Conservation (phyloP, 768 basidiomycete genomes). For the Auricularia sp. region DNA sequence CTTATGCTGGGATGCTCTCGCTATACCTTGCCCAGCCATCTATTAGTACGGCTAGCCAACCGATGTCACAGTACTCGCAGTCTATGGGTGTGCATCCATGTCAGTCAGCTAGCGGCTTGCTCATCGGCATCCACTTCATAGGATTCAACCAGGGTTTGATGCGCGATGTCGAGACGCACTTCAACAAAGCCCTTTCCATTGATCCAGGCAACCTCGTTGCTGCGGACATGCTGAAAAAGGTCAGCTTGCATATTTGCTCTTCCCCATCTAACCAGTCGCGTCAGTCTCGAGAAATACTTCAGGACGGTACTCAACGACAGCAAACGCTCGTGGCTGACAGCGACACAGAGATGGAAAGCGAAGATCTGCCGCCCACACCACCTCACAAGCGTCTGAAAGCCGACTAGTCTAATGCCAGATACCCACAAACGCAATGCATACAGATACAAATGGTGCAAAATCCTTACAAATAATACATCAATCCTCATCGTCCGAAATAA, state of each 20-base stretch:
- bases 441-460: not conserved
- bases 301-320: not conserved
- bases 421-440: slow-evolving; percentile 13
- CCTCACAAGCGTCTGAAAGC: slow-evolving; percentile 23
- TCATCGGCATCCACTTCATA: not conserved
- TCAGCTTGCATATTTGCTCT: slow-evolving; percentile 5
- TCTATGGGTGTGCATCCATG: not conserved
- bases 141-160: slow-evolving; percentile 27
- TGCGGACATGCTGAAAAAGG: slow-evolving; percentile 45
- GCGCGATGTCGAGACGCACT: slow-evolving; percentile 50
- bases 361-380: slow-evolving; percentile 15
- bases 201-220: slow-evolving; percentile 50
- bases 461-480: not conserved
- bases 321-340: not conserved
- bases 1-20: slow-evolving; percentile 70
- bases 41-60: not conserved
- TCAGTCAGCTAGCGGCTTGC: not conserved
- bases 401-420: too few species aligned
- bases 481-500: slow-evolving; percentile 16
- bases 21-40: slow-evolving; percentile 31
- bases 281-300: not conserved
- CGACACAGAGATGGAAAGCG: slow-evolving; percentile 9
- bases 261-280: not conserved
- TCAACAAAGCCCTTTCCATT: slow-evolving; percentile 50
- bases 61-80: not conserved